A percentile compares a stretch with the other conserved stretches of the same genome.
These are phyloP conservation scores for Lenwebbia sp. DNA, from an alignment of 345 rosid species.

Conservation along the genomic window DNA sequence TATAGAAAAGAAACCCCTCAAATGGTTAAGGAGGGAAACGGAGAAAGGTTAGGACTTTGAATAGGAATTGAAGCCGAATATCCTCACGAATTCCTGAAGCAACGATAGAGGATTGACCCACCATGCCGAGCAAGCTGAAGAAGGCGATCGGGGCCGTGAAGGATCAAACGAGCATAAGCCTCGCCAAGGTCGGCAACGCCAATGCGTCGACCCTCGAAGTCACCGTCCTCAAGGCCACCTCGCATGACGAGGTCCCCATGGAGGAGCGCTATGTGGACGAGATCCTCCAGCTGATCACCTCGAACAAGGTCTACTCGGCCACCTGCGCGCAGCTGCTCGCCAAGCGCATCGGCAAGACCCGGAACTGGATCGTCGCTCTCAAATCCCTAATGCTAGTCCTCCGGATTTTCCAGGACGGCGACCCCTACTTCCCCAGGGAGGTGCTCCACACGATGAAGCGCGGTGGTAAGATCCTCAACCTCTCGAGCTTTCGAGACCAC, in stretches of 20 bases:
- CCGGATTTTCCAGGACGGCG: slow-evolving; percentile 66
- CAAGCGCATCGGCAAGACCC: slow-evolving; percentile 54
- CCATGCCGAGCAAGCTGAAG: slow-evolving; percentile 74
- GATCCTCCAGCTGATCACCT: slow-evolving; percentile 38
- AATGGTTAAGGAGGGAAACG: not conserved
- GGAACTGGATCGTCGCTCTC: slow-evolving; percentile 75
- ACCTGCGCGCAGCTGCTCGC: slow-evolving; percentile 53
- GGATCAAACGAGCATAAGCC: slow-evolving; percentile 83
- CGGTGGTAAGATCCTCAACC: slow-evolving; percentile 67
- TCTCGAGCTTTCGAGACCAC: slow-evolving; percentile 53
- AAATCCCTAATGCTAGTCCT: slow-evolving; percentile 76
- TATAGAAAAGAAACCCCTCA: not conserved
- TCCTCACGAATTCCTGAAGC: not conserved
- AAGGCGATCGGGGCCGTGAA: slow-evolving; percentile 85
- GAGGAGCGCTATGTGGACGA: slow-evolving; percentile 53
- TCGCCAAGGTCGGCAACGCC: slow-evolving; percentile 63
- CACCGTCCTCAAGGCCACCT: slow-evolving; percentile 64
- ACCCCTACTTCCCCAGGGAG: slow-evolving; percentile 70
- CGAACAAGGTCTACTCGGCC: slow-evolving; percentile 40
- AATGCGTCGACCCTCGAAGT: slow-evolving; percentile 52
- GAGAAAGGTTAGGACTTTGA: not conserved
- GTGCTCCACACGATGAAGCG: slow-evolving; percentile 61
- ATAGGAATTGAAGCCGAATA: not conserved
- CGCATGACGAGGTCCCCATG: slow-evolving; percentile 61
- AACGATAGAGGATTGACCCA: not conserved